These are phyloP conservation scores for Zygoascus flipseniorum DNA, from an alignment of 805 yeast genomes.

Conservation along the genomic window DNA sequence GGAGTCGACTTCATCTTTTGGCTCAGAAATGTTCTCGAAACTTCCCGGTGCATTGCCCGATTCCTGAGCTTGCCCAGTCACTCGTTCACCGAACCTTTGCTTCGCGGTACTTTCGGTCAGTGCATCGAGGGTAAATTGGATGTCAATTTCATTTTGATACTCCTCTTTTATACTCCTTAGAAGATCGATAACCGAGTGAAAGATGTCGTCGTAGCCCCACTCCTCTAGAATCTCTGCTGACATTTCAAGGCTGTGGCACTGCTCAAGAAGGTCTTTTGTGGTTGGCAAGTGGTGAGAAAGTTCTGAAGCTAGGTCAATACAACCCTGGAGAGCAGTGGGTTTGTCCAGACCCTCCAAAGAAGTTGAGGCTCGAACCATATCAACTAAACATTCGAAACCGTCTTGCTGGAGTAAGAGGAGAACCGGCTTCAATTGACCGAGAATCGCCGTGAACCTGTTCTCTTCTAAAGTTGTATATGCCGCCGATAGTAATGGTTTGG, in stretches of 20 bases:
- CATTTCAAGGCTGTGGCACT: background rate
- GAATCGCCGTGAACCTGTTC: constrained; percentile 7
- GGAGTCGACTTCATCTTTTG: background rate
- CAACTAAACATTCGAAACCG: constrained; percentile 11
- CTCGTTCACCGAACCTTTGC: background rate
- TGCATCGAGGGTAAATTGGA: background rate
- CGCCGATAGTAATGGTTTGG: constrained; percentile 9
- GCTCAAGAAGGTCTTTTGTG: background rate
- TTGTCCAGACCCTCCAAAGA: background rate
- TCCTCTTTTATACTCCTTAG: background rate
- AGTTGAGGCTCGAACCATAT: constrained; percentile 1
- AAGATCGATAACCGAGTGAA: background rate
- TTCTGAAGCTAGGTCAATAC: background rate
- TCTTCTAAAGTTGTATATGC: constrained; percentile 15
- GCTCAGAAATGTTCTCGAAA: background rate
- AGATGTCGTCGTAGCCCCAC: background rate
- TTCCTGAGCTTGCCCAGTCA: too few relatives aligned
- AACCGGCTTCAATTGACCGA: constrained; percentile 6
- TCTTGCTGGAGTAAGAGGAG: constrained; percentile 8
- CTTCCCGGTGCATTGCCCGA: background rate
- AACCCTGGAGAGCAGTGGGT: background rate
- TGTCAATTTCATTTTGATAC: background rate
- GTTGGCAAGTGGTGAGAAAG: background rate
- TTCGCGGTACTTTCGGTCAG: background rate
- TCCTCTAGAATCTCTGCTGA: background rate